Conservation (phyloP, 129 eudicot species). For the Saussurea involucrata region DNA sequence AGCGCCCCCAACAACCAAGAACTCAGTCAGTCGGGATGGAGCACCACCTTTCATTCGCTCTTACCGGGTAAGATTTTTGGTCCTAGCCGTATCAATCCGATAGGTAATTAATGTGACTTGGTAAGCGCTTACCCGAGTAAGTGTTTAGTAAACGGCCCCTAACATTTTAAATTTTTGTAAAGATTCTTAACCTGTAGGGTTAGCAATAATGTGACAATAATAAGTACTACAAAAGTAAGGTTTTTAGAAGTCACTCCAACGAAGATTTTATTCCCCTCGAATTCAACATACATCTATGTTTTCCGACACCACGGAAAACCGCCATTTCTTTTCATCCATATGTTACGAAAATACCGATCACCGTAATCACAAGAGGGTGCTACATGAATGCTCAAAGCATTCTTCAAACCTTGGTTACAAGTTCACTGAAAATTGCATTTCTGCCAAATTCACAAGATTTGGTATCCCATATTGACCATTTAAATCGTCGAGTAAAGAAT, state of each 20-base stretch:
- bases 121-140: no score
- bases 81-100: no score
- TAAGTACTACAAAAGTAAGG: no score
- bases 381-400: slow-evolving; percentile 23
- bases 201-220: no score
- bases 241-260: not conserved
- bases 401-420: slow-evolving; percentile 28
- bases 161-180: no score
- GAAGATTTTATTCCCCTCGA: not conserved
- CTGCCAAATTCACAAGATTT: slow-evolving; percentile 44
- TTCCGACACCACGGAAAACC: not conserved
- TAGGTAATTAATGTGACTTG: no score
- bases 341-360: slow-evolving; percentile 6
- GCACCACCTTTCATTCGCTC: no score
- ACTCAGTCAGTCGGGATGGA: no score
- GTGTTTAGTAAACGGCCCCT: no score
- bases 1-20: no score
- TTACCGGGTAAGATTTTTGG: no score
- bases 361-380: not conserved
- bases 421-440: slow-evolving; percentile 39
- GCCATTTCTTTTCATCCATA: not conserved
- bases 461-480: slow-evolving; percentile 30
- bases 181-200: no score
- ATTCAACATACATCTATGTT: not conserved
- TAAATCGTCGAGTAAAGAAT: slow-evolving; percentile 28